Evolutionary conservation across 2,329 filamentous ascomycete genomes (phyloP).

Genomic region (Colletotrichum eremochloae): DNA sequence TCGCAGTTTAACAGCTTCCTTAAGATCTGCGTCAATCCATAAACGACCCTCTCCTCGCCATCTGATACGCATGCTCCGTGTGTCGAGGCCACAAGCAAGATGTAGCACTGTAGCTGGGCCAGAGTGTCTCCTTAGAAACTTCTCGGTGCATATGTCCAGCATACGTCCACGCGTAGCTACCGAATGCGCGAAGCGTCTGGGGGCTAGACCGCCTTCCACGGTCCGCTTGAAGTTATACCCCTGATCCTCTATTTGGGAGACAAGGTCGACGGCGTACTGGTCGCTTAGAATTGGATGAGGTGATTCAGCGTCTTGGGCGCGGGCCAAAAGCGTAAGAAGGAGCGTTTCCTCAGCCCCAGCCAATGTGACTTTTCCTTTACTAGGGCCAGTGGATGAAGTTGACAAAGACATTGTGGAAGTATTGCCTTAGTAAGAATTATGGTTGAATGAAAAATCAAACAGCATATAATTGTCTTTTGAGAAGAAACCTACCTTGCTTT

Average conservation of each 20-base stretch:
- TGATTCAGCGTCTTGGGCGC: conserved; percentile 32
- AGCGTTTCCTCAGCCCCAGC: too few species aligned
- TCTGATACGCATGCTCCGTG: conserved; percentile 45
- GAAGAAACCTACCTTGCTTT: too few species aligned
- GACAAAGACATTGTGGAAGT: too few species aligned
- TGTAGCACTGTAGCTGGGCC: conserved; percentile 47
- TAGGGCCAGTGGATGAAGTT: too few species aligned
- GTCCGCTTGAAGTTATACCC: conserved; percentile 31
- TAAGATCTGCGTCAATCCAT: conserved; percentile 53
- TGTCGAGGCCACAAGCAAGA: conserved; percentile 49
- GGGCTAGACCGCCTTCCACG: not conserved
- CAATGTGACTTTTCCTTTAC: too few species aligned
- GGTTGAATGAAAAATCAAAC: too few species aligned
- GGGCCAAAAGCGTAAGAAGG: not conserved
- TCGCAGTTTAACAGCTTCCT: conserved; percentile 51
- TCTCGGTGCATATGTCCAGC: conserved; percentile 46
- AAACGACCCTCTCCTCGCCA: conserved; percentile 42
- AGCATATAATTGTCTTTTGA: too few species aligned
- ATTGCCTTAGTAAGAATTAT: too few species aligned
- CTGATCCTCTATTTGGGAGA: conserved; percentile 21
- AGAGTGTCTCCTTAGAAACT: conserved; percentile 45
- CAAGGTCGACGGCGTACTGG: conserved; percentile 25
- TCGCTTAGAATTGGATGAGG: conserved; percentile 33
- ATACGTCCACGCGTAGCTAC: conserved; percentile 25
- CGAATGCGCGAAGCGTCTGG: not conserved